phyloP scores from a whole-genome alignment of 2,329 filamentous ascomycete genomes.

The Lithohypha guttulata region DNA sequence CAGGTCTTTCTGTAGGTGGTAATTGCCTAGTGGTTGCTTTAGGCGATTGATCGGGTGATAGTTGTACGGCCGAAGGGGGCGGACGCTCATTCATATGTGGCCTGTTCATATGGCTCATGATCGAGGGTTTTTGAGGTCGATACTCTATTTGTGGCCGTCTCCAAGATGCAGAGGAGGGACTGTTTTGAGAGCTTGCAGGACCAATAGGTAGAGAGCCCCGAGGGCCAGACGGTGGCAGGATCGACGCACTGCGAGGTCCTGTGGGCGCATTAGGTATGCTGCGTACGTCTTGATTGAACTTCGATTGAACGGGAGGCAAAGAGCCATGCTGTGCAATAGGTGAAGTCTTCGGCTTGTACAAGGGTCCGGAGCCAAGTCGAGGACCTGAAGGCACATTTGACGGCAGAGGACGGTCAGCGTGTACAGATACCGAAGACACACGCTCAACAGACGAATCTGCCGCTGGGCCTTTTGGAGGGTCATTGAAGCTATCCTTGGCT shows the following conservation, averaged over 20 bases:
- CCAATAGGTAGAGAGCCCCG: conserved; percentile 6
- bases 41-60: conserved; percentile 13
- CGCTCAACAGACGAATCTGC: conserved; percentile 14
- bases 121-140: conserved; percentile 19
- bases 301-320: conserved; percentile 10
- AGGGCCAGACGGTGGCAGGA: conserved; percentile 4
- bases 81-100: conserved; percentile 13
- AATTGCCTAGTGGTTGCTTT: not conserved
- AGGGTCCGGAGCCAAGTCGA: conserved; percentile 11
- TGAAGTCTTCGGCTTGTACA: conserved; percentile 16
- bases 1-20: not conserved
- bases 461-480: conserved; percentile 11
- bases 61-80: conserved; percentile 12
- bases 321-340: conserved; percentile 14
- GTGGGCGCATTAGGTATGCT: conserved; percentile 14
- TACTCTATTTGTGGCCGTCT: conserved; percentile 11
- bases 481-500: conserved; percentile 9
- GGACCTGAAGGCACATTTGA: conserved; percentile 21
- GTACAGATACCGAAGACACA: conserved; percentile 9
- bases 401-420: conserved; percentile 15
- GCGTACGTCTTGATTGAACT: conserved; percentile 11
- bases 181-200: conserved; percentile 6
- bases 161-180: conserved; percentile 5
- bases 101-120: conserved; percentile 18
- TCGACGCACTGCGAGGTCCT: conserved; percentile 13